Evolutionary conservation across 495 filamentous ascomycete species (phyloP).

Genomic region (Penicillium roqueforti): DNA sequence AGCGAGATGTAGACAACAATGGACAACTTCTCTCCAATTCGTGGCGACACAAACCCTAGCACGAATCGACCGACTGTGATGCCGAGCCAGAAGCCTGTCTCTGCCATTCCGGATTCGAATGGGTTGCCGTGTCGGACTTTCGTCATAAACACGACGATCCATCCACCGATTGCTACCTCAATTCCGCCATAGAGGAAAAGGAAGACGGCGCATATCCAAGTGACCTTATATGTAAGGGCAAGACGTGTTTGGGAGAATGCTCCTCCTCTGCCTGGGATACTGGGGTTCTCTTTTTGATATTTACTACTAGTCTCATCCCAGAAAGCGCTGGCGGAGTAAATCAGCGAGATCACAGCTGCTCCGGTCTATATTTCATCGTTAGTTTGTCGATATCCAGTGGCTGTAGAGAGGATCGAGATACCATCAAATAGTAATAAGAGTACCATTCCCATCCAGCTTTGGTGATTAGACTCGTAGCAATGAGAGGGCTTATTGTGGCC

Average conservation of each 20-base stretch:
- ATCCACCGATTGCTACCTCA: slow-evolving; percentile 71
- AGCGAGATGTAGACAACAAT: slow-evolving; percentile 53
- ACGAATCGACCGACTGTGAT: slow-evolving; percentile 52
- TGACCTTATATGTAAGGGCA: slow-evolving; percentile 45
- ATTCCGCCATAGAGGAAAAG: slow-evolving; percentile 72
- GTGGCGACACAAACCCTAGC: slow-evolving; percentile 54
- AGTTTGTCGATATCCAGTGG: not conserved
- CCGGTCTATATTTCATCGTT: slow-evolving; percentile 44
- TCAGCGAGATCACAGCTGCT: slow-evolving; percentile 52
- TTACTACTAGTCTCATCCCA: slow-evolving; percentile 44
- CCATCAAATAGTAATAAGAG: slow-evolving; percentile 57
- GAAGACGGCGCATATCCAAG: slow-evolving; percentile 66
- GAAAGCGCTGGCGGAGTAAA: slow-evolving; percentile 53
- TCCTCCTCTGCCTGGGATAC: slow-evolving; percentile 26
- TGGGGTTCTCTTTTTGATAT: slow-evolving; percentile 24
- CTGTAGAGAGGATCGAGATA: not conserved
- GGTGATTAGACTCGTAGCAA: slow-evolving; percentile 53
- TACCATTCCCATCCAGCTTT: slow-evolving; percentile 50
- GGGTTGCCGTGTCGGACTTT: slow-evolving; percentile 44
- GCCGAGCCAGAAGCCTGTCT: slow-evolving; percentile 58
- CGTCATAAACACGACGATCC: slow-evolving; percentile 60
- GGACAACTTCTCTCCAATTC: slow-evolving; percentile 50
- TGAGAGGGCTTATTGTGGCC: slow-evolving; percentile 48
- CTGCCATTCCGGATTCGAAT: slow-evolving; percentile 53
- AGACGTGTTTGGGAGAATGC: slow-evolving; percentile 53